A percentile compares a stretch with the other conserved stretches of the same genome.
Conservation (phyloP, 202 grass and related monocot genomes). For the Eragrostis tef region DNA sequence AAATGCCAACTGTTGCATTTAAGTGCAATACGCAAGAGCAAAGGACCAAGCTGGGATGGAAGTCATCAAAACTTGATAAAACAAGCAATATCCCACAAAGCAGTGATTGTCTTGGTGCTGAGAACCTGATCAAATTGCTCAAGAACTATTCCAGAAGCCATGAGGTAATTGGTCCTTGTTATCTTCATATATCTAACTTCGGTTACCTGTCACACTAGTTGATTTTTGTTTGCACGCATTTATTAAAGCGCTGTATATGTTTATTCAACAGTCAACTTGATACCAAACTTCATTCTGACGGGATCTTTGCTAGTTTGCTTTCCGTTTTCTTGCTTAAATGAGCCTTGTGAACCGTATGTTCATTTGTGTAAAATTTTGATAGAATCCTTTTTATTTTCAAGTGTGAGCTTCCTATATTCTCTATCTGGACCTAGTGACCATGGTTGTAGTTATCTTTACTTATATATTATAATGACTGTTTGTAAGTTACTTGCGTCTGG, state of each 20-base stretch:
- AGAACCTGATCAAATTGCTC: constrained; percentile 89
- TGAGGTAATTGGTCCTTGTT: constrained; percentile 54
- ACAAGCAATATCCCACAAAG: constrained; percentile 68
- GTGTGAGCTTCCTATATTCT: neutral
- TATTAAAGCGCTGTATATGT: no score
- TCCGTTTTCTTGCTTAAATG: neutral
- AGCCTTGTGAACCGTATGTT: constrained; percentile 6
- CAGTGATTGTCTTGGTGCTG: constrained; percentile 94
- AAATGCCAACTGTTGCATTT: constrained; percentile 89
- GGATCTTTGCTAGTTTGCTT: neutral
- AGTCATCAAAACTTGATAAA: constrained; percentile 81
- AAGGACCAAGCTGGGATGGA: constrained; percentile 91
- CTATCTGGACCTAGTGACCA: neutral
- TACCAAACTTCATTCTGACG: neutral
- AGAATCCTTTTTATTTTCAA: constrained; percentile 6
- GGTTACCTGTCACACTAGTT: neutral
- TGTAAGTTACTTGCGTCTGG: neutral
- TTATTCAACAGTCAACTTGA: no score
- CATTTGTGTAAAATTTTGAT: neutral
- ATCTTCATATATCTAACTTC: constrained; percentile 19
- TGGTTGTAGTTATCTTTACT: neutral
- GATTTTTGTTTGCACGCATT: neutral
- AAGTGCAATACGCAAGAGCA: constrained; percentile 99
- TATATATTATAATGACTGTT: constrained; percentile 3
- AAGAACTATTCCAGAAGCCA: constrained; percentile 99